phyloP scores from a whole-genome alignment of 129 eudicot species.

The Flaveria trinervia region DNA sequence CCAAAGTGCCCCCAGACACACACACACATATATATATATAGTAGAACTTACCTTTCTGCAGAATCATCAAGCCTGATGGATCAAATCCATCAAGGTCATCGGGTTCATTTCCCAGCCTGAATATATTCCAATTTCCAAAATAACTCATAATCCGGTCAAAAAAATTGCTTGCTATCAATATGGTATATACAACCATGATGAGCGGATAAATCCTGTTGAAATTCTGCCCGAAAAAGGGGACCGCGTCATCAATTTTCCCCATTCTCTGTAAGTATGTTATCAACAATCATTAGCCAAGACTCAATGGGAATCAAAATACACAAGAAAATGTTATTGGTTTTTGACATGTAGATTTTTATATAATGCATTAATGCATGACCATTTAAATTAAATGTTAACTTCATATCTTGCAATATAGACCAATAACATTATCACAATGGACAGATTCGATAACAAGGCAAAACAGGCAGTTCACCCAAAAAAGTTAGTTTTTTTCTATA shows the following conservation, averaged over 20 bases:
- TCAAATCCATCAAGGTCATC: slow-evolving; percentile 74
- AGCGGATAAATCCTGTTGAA: slow-evolving; percentile 77
- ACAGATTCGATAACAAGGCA: not conserved
- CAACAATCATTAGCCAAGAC: slow-evolving; percentile 16
- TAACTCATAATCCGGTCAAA: slow-evolving; percentile 53
- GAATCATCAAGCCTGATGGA: slow-evolving; percentile 63
- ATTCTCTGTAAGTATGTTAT: slow-evolving; percentile 55
- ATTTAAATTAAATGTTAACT: not conserved
- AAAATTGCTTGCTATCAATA: slow-evolving; percentile 64
- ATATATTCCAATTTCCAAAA: slow-evolving; percentile 77
- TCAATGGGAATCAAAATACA: not conserved
- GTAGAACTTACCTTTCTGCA: slow-evolving; percentile 52
- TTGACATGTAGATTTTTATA: not conserved
- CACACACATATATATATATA: too few relatives aligned
- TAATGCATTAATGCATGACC: not conserved
- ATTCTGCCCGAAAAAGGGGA: slow-evolving; percentile 77
- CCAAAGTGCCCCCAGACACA: too few relatives aligned
- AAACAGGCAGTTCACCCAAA: not conserved
- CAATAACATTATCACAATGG: not conserved
- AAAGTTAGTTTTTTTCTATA: not conserved
- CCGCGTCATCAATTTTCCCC: slow-evolving; percentile 86
- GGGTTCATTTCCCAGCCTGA: slow-evolving; percentile 48
- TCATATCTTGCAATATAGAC: not conserved
- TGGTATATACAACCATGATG: slow-evolving; percentile 76
- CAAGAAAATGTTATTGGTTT: not conserved